Evolutionary conservation across 75 land plant genomes (phyloP), one percentile per base, ranked within the genome.

Genomic region (Pinus albicaulis): DNA sequence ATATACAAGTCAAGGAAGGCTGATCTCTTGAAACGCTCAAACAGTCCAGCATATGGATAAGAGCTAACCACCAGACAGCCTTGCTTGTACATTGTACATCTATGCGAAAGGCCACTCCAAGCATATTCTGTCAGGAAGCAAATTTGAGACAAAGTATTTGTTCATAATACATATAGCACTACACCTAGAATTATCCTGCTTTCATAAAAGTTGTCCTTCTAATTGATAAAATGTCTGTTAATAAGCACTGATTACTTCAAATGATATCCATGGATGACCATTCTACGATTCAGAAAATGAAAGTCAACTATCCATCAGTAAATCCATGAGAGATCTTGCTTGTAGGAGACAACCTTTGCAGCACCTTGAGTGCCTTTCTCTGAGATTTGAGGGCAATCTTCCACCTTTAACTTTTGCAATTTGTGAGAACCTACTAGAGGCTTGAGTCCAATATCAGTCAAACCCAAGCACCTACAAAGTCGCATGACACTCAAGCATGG

Each of bases 351-450:
- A 69, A 72, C 76, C 74, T 74, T 87, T 44, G 95, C 95, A 81
- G 85, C 80, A 23, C 91, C 95, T 72, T 80, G 72, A 69, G 85
- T 75, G 44, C 91, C 91, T 73, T 83, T 72, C 59, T 86, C 85
- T 15, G 91, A 89, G 53, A 95, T 80, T 68, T 80, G 86, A 61
- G 95, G 95, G 59, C 98, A 95, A 71, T 83, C 87, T 75, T 89
- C 88, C 25, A 95, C 91, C 48, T 34, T 55, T 61, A 92, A 56
- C 17, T 41, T 24, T 2, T 87, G 80, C 80, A 95, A 80, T 73
- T 89, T 92, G n/a, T 81, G 64, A 13, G 84, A 76, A 4, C 81
- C 89, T 7, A 83, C 80, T 26, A 95, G 86, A 19, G 91, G 82
- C 74, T 79, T 81, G 31, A 95, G 80, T 17, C 98, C 98, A n/a